These are phyloP conservation scores for Sporobolomyces roseus DNA, from an alignment of 768 basidiomycete genomes.

Conservation along the genomic window DNA sequence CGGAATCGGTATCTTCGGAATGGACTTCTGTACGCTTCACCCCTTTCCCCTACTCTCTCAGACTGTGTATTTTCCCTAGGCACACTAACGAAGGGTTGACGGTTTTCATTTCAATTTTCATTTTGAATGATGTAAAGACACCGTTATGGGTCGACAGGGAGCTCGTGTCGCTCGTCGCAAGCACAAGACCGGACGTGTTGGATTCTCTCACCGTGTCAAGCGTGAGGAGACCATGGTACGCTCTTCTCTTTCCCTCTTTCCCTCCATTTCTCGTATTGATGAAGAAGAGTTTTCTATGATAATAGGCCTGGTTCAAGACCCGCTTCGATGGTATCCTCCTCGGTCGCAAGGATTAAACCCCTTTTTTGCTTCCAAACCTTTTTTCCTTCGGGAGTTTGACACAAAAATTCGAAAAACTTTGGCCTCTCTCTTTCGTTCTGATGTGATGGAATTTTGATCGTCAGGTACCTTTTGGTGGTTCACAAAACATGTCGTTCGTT, in stretches of 20 bases:
- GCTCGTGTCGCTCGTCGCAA: slow-evolving; percentile 85
- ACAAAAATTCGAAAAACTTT: too few relatives aligned
- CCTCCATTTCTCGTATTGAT: neutral
- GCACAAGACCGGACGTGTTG: slow-evolving; percentile 79
- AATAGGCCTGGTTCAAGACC: slow-evolving; percentile 98
- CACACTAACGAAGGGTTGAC: too few relatives aligned
- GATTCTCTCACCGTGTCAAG: slow-evolving; percentile 82
- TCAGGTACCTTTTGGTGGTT: too few relatives aligned
- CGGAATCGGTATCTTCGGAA: slow-evolving; percentile 93
- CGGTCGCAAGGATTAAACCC: slow-evolving; percentile 36
- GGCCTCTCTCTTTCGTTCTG: too few relatives aligned
- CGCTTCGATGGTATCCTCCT: slow-evolving; percentile 53
- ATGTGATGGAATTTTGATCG: too few relatives aligned
- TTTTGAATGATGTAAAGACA: slow-evolving; percentile 22
- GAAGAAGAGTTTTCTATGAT: too few relatives aligned
- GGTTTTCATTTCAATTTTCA: too few relatives aligned
- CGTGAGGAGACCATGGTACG: slow-evolving; percentile 66
- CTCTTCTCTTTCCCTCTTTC: neutral
- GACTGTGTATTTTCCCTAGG: too few relatives aligned
- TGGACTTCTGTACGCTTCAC: slow-evolving; percentile 79
- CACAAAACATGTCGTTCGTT: too few relatives aligned
- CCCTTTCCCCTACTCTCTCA: too few relatives aligned
- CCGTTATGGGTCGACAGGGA: slow-evolving; percentile 93
- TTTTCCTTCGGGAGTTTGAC: too few relatives aligned
- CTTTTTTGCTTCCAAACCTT: neutral